Conservation (phyloP, 2,329 filamentous ascomycete genomes). For the Chaetomium strumarium region DNA sequence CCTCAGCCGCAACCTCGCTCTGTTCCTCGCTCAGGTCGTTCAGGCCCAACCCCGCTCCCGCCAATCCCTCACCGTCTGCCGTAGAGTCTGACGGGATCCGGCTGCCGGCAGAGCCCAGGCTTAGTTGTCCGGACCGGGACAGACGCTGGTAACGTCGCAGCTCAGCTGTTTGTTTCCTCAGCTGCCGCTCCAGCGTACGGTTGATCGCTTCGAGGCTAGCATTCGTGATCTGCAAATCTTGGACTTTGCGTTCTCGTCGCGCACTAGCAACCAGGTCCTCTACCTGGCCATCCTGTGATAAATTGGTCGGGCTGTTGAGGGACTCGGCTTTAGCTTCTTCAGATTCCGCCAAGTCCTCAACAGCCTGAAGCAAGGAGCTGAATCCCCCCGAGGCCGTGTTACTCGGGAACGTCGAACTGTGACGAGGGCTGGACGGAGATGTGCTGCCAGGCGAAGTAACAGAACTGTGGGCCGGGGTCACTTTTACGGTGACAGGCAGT, state of each 20-base stretch:
- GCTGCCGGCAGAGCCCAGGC: constrained; percentile 37
- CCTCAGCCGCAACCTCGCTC: constrained; percentile 37
- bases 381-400: constrained; percentile 33
- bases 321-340: constrained; percentile 27
- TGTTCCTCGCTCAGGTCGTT: constrained; percentile 48
- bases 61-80: constrained; percentile 35
- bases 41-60: constrained; percentile 40
- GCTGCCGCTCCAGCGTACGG: constrained; percentile 79
- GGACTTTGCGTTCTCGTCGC: constrained; percentile 84
- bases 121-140: constrained; percentile 72
- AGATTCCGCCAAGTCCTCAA: constrained; percentile 43
- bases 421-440: constrained; percentile 33
- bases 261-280: constrained; percentile 83
- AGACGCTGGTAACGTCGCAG: constrained; percentile 80
- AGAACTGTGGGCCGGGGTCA: constrained; percentile 31
- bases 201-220: constrained; percentile 94
- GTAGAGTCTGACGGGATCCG: constrained; percentile 40
- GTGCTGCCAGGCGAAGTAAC: constrained; percentile 32
- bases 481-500: constrained; percentile 31
- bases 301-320: constrained; percentile 53
- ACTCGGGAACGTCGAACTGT: constrained; percentile 32
- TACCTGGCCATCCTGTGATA: constrained; percentile 51
- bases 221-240: constrained; percentile 95
- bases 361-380: constrained; percentile 51
- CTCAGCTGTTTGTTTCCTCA: constrained; percentile 86